phyloP scores from a whole-genome alignment of 768 basidiomycete species.

The Terana coerulea region DNA sequence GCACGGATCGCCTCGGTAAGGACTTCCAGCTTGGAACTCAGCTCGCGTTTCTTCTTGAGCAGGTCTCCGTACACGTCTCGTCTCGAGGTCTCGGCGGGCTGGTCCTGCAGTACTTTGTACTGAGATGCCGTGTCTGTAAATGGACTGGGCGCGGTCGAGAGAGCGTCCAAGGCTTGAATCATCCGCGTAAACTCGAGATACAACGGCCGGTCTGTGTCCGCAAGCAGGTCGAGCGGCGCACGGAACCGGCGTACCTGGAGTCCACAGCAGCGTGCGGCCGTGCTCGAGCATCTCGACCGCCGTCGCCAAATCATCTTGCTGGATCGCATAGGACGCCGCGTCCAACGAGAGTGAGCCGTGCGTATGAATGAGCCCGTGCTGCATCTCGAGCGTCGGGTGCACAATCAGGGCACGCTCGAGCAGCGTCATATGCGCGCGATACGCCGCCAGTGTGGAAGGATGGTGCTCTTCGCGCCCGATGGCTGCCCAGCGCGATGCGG shows the following conservation, averaged over 20 bases:
- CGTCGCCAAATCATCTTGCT: not conserved
- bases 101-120: too few relatives aligned
- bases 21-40: slow-evolving; percentile 9
- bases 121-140: not conserved
- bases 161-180: not conserved
- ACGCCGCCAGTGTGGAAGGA: not conserved
- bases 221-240: slow-evolving; percentile 12
- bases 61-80: not conserved
- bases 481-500: not conserved
- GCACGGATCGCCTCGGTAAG: slow-evolving; percentile 26
- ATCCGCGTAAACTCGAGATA: not conserved
- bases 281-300: slow-evolving; percentile 26
- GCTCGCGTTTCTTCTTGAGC: slow-evolving; percentile 3
- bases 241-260: slow-evolving; percentile 16
- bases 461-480: not conserved
- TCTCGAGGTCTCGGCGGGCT: not conserved
- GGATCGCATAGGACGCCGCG: not conserved
- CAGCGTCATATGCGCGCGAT: not conserved
- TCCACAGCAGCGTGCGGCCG: slow-evolving; percentile 23
- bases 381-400: not conserved
- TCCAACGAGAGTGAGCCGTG: not conserved
- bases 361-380: not conserved
- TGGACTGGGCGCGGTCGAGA: not conserved
- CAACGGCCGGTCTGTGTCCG: not conserved
- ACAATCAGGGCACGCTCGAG: not conserved